These are phyloP conservation scores for Flaveria floridana DNA, from an alignment of 140 eudicot species.

Conservation along the genomic window DNA sequence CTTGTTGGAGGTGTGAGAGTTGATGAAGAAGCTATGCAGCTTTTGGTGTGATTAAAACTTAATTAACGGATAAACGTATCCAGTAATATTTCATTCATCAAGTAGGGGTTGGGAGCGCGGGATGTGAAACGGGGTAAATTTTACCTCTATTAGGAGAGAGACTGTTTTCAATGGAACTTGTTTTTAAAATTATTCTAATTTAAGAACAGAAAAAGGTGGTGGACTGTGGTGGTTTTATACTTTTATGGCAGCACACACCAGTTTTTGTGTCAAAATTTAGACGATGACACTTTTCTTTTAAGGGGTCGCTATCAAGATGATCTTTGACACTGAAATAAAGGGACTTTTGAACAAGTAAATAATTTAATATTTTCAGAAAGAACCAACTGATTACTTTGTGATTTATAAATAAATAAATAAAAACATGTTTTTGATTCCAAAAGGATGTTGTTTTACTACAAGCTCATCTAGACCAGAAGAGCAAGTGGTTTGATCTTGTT, in stretches of 20 bases:
- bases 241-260: background rate
- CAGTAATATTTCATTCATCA: too few relatives aligned
- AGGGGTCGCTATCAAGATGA: background rate
- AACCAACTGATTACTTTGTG: background rate
- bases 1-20: background rate
- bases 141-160: too few relatives aligned
- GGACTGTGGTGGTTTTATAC: background rate
- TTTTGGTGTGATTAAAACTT: background rate
- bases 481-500: background rate
- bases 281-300: too few relatives aligned
- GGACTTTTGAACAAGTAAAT: background rate
- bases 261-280: background rate
- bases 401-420: background rate
- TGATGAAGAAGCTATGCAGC: background rate
- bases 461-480: background rate
- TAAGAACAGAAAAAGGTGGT: slow-evolving; percentile 3
- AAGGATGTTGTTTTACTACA: background rate
- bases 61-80: too few relatives aligned
- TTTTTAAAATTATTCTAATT: background rate
- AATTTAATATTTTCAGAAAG: background rate
- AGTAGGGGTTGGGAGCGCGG: too few relatives aligned
- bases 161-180: too few relatives aligned
- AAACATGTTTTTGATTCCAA: background rate
- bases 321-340: background rate
- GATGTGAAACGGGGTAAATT: too few relatives aligned